phyloP scores from a whole-genome alignment of 1,284 basidiomycete genomes.

The Ceratobasidium sp. region DNA sequence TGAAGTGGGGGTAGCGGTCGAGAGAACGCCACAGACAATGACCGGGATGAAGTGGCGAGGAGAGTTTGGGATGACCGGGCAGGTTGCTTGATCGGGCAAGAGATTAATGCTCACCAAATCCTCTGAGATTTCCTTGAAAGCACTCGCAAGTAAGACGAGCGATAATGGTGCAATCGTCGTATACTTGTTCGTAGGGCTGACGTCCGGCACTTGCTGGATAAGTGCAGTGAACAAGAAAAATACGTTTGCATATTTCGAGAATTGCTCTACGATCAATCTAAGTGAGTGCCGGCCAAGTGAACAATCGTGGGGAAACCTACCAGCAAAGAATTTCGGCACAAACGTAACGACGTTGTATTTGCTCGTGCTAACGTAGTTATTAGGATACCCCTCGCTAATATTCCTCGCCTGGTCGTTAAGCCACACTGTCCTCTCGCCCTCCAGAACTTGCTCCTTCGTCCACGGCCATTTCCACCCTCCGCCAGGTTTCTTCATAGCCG shows the following conservation, averaged over 20 bases:
- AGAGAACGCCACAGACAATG: neutral
- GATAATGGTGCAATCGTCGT: slow-evolving; percentile 96
- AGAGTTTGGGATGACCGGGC: neutral
- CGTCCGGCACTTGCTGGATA: slow-evolving; percentile 98
- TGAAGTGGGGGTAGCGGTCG: neutral
- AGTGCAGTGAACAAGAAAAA: slow-evolving; percentile 99
- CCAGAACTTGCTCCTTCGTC: slow-evolving; percentile 70
- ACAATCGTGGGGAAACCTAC: slow-evolving; percentile 63
- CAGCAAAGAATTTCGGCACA: slow-evolving; percentile 92
- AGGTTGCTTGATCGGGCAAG: neutral
- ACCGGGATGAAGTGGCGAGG: slow-evolving; percentile 17
- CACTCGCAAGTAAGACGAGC: slow-evolving; percentile 93
- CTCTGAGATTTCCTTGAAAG: slow-evolving; percentile 96
- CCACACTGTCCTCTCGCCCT: slow-evolving; percentile 77
- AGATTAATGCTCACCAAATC: slow-evolving; percentile 72
- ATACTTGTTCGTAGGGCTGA: slow-evolving; percentile 95
- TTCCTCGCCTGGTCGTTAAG: slow-evolving; percentile 74
- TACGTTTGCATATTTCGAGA: slow-evolving; percentile 98
- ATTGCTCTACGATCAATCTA: slow-evolving; percentile 78
- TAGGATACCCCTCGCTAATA: slow-evolving; percentile 76
- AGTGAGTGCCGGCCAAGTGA: slow-evolving; percentile 1
- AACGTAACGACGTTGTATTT: slow-evolving; percentile 95
- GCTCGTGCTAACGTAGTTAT: slow-evolving; percentile 93
- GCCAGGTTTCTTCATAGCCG: slow-evolving; percentile 38
- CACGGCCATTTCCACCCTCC: slow-evolving; percentile 77